Evolutionary conservation across 805 yeast species (phyloP), one percentile per base, ranked within the genome.

Genomic region (Candida pini): DNA sequence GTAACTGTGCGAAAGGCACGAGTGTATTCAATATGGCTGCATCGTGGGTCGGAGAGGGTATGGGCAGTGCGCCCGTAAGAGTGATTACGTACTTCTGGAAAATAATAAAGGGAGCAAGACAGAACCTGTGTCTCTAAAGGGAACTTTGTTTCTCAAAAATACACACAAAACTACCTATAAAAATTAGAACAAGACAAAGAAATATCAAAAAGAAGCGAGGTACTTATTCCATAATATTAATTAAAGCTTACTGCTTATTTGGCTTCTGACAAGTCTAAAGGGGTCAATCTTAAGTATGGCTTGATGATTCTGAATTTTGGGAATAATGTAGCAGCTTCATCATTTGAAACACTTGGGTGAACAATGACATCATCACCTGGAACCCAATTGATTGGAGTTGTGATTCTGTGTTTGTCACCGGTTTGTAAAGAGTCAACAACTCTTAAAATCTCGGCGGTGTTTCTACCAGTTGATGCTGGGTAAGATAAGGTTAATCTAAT

Each of bases 391-490:
- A 59, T 72, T 36, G 88, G 87, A 18, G 87, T 80, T 35, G 80
- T 78, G 41, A 79, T 61, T 43, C 78, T 73, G 61, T 72, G 28
- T 48, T 66, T 62, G 52, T 79, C 87, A 41, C 79, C 71, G 39
- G 71, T 66, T 58, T 80, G 86, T 50, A 81, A 67, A 16, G 86
- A 77, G 56, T 80, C 87, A 45, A 80, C 66, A 29, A 75, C 81
- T 59, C 88, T 65, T 53, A 81, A 66, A 26, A 80, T 76, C 56
- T 80, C 88, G 33, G 85, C 81, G 17, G 87, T 76, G 68, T 80
- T 80, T 65, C 88, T 69, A 43, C 88, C 87, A 26, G 81, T 73
- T 9, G 84, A 75, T 27, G 86, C 81, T 26, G 87, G 88, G 58
- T 80, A 81, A 17, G 84, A 63, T 58, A 81, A 64, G 38, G 68